These are phyloP conservation scores for Purshia tridentata DNA, from an alignment of 306 rosid species.

Conservation along the genomic window DNA sequence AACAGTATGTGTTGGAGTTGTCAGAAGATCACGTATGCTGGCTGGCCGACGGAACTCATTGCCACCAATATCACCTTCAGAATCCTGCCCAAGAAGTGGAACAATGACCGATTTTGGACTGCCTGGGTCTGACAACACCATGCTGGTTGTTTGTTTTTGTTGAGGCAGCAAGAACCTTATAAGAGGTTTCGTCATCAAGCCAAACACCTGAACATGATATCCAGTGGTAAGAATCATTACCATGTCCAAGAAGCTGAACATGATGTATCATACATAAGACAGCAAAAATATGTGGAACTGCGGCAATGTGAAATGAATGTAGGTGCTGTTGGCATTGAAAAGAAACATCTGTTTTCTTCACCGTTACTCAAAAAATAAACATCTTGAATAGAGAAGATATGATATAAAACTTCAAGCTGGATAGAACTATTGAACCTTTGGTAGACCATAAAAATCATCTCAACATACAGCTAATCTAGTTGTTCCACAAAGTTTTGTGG, in stretches of 20 bases:
- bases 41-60: conserved; percentile 40
- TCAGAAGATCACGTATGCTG: conserved; percentile 67
- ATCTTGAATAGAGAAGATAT: too few species aligned
- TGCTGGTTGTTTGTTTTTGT: conserved; percentile 55
- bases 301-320: not conserved
- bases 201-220: conserved; percentile 67
- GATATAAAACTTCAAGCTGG: too few species aligned
- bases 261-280: not conserved
- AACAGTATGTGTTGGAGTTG: conserved; percentile 74
- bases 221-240: conserved; percentile 19
- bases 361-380: too few species aligned
- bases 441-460: not conserved
- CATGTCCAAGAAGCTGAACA: not conserved
- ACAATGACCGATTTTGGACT: conserved; percentile 56
- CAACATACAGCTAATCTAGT: too few species aligned
- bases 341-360: too few species aligned
- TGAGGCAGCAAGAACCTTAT: conserved; percentile 69
- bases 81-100: conserved; percentile 74
- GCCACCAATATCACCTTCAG: conserved; percentile 50
- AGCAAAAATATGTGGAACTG: not conserved
- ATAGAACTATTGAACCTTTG: not conserved
- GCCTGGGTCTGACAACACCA: conserved; percentile 39
- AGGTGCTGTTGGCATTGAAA: too few species aligned
- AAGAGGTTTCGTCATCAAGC: conserved; percentile 89
- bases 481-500: too few species aligned